Conservation (phyloP, 345 rosid genomes). For the Trapa bicornis region DNA sequence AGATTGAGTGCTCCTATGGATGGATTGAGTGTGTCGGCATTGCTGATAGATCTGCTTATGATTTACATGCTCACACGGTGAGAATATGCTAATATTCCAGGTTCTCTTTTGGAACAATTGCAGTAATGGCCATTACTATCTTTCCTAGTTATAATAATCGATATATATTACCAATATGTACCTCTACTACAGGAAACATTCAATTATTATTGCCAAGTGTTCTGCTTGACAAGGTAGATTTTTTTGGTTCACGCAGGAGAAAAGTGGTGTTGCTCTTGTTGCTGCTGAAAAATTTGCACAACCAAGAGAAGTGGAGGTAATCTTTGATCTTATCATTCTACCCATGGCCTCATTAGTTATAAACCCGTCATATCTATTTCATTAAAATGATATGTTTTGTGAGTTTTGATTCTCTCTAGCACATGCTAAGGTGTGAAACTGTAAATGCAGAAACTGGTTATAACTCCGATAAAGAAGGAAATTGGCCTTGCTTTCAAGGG, state of each 20-base stretch:
- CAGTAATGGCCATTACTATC: too few species aligned
- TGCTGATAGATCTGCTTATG: conserved; percentile 95
- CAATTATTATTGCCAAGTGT: not conserved
- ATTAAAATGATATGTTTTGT: not conserved
- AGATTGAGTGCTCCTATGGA: conserved; percentile 85
- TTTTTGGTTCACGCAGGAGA: conserved; percentile 39
- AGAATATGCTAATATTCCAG: conserved; percentile 5
- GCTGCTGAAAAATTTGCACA: conserved; percentile 79
- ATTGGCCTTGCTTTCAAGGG: conserved; percentile 86
- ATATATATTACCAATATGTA: not conserved
- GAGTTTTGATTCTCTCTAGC: not conserved
- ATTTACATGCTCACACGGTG: conserved; percentile 76
- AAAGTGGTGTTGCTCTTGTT: conserved; percentile 67
- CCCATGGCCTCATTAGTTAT: not conserved
- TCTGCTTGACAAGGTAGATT: conserved; percentile 36
- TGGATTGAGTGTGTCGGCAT: conserved; percentile 99
- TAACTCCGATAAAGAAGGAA: conserved; percentile 68
- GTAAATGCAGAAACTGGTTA: conserved; percentile 57
- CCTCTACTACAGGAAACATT: not conserved
- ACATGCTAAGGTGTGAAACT: conserved; percentile 3
- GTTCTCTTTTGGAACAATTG: not conserved
- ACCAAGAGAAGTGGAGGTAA: conserved; percentile 91
- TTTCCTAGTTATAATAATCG: not conserved
- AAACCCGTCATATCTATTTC: not conserved
- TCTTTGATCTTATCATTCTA: not conserved